phyloP scores from a whole-genome alignment of 352 stramenopile genomes.

The Globisporangium rhizosaccharum region DNA sequence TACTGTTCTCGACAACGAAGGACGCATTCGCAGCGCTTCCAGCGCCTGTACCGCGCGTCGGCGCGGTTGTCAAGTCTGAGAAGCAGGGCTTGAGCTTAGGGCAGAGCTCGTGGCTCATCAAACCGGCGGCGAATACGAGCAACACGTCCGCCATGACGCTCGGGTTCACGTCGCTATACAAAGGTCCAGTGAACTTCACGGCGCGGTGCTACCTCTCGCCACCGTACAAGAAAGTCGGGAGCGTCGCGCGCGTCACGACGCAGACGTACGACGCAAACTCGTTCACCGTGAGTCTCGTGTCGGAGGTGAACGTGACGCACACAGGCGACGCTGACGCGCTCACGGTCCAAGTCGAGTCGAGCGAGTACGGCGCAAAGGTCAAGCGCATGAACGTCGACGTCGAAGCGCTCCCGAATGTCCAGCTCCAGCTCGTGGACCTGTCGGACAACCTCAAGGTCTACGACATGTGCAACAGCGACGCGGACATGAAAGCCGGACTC shows the following conservation, averaged over 20 bases:
- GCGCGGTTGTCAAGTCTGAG: background rate
- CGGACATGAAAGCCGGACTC: background rate
- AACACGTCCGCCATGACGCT: slow-evolving; percentile 1
- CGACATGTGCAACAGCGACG: background rate
- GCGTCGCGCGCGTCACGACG: background rate
- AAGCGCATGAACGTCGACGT: background rate
- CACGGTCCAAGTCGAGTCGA: background rate
- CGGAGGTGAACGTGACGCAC: background rate
- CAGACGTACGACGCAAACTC: background rate
- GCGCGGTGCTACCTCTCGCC: background rate
- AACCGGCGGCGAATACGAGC: background rate
- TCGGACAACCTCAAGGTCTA: background rate
- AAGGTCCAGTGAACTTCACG: background rate
- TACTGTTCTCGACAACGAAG: background rate
- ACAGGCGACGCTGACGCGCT: background rate
- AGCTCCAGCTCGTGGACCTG: background rate
- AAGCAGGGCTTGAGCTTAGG: background rate
- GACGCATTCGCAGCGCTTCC: background rate
- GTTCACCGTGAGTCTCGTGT: background rate
- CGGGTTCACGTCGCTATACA: background rate
- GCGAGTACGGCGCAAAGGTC: too few relatives aligned
- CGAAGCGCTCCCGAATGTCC: background rate
- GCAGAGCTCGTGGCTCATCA: background rate
- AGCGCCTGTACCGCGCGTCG: background rate
- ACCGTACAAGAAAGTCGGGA: background rate